Evolutionary conservation across 2,329 filamentous ascomycete genomes (phyloP).

Genomic region (Cercospora sp.): DNA sequence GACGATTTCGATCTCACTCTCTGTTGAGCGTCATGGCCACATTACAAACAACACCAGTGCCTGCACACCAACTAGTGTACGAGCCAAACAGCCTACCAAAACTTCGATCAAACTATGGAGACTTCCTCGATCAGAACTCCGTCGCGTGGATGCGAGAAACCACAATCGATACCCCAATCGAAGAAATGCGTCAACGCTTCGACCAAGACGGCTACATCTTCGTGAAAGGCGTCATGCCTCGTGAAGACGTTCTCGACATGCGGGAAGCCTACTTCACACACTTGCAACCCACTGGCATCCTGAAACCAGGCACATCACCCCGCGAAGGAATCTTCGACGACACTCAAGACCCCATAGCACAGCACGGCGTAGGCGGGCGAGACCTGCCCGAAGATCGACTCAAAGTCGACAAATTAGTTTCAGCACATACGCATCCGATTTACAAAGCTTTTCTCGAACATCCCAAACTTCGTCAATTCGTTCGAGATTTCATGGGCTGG

Average conservation of each 20-base stretch:
- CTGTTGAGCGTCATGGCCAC: no score
- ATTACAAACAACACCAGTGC: neutral
- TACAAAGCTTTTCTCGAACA: constrained; percentile 42
- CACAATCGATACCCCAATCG: neutral
- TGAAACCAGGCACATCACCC: constrained; percentile 42
- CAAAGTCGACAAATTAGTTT: constrained; percentile 34
- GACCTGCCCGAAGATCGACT: constrained; percentile 35
- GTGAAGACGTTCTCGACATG: neutral
- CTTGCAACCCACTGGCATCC: constrained; percentile 42
- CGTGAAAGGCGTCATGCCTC: neutral
- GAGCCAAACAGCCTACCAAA: neutral
- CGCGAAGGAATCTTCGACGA: constrained; percentile 47
- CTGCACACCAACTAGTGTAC: neutral
- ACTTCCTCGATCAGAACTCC: neutral
- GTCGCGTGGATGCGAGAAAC: neutral
- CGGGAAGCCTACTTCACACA: constrained; percentile 31
- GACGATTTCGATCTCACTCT: no score
- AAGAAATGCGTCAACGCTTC: neutral
- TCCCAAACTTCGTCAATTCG: constrained; percentile 39
- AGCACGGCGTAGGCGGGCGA: constrained; percentile 31
- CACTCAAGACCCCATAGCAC: constrained; percentile 36
- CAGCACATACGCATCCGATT: constrained; percentile 37
- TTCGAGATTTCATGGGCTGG: constrained; percentile 43
- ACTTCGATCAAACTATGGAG: neutral
- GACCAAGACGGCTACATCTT: neutral